Evolutionary conservation across 208 protist genomes (phyloP), one percentile per base, ranked within the genome.

Genomic region (Leishmania aethiopica): DNA sequence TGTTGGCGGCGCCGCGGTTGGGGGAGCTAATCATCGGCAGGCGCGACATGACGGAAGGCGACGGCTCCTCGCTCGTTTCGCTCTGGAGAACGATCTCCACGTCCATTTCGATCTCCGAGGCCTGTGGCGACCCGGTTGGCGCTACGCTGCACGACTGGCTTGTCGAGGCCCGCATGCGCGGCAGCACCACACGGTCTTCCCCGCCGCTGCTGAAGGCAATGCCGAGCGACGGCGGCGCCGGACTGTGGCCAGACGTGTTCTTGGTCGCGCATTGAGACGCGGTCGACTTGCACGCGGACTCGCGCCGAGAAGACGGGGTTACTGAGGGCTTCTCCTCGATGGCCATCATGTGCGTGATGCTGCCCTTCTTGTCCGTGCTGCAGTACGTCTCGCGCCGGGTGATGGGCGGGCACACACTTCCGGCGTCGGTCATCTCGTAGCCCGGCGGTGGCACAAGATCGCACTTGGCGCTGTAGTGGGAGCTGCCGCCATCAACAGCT

Each of bases 241-340:
- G 51, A 25, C 64, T 75, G 1, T 42, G 15, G n/a, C 11, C n/a
- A 32, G 45, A 35, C 5, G 59, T 59, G 28, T 42, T 37, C 77
- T 70, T 80, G 10, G 60, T 8, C 10, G 28, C 25, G 59, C 19
- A 37, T 49, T 72, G 60, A 62, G 81, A 78, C 40, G 49, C 69
- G 19, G 70, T 66, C 11, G 76, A 72, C 70, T 72, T 76, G 28
- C 71, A 70, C 25, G 57, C 66, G 47, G 81, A 78, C 37, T 72
- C 77, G 32, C 71, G 35, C 42, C 71, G 60, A n/a, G 77, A 77
- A 32, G 74, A 66, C 17, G 42, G n/a, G n/a, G 70, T 19, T 37
- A 81, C 37, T 4, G 71, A 74, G 25, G 70, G 76, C 72, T 80
- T 70, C 59, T 85, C 81, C 51, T 85, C 81, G 77, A 81, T 85